Evolutionary conservation across 2,329 filamentous ascomycete species (phyloP), one percentile per base, ranked within the genome.

Genomic region (Zymoseptoria brevis): DNA sequence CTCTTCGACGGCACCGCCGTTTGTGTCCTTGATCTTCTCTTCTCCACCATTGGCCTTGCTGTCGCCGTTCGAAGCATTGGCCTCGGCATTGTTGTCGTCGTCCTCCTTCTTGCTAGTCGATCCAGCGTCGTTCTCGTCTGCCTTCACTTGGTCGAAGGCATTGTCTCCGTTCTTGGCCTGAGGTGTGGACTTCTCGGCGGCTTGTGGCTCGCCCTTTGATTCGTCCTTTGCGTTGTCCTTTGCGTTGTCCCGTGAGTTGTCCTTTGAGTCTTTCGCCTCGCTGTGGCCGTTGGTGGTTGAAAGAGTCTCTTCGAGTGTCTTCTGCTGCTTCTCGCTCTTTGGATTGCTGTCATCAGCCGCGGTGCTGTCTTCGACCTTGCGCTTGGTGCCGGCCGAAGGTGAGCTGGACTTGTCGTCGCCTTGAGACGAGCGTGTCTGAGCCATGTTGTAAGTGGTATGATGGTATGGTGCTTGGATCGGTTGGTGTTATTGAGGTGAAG

Each of bases 241-340:
- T 13, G 45, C 57, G 26, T 55, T 54, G 7, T 59, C 49, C 29
- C 53, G 53, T 35, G 30, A 61, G 53, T 62, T 66, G 8, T 60
- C 56, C 1, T 55, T 55, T 16, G 55, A 62, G 48, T 67, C 61
- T 30, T 64, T 64, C 58, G 49, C 58, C 64, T 56, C 61, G 49
- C 35, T 59, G 21, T 54, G 66, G 22, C 56, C 69, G 68, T 59
- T 69, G 59, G 29, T 68, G 66, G 57, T 69, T n/a, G 73, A 72
- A 50, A 81, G 70, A 0, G 75, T 77, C 62, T 83, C 79, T 60
- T 84, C 81, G 35, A 83, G 74, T 0, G 79, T 81, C 64, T 77
- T 77, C 67, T 84, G 81, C 60, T 76, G 75, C 63, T 74, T 76
- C 13, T 69, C 67, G 19, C 74, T 74, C 64, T 78, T 77, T 13